phyloP scores from a whole-genome alignment of 352 stramenopile species.

The Pythium graminicola region DNA sequence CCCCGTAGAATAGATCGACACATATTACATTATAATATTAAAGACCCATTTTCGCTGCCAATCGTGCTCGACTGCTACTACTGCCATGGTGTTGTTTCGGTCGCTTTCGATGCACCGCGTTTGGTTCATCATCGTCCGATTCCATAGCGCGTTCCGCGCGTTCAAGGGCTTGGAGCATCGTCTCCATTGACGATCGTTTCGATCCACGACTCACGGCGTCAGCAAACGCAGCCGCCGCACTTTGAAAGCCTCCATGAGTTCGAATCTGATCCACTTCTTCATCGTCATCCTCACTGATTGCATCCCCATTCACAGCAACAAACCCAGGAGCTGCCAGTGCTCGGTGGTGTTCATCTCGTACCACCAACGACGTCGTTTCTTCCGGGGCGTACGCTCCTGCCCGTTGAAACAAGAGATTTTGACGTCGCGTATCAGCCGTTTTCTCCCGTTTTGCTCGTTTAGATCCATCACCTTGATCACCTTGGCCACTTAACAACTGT shows the following conservation, averaged over 20 bases:
- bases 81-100: not conserved
- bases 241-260: not conserved
- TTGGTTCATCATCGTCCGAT: not conserved
- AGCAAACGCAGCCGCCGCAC: not conserved
- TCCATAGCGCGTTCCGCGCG: constrained; percentile 28
- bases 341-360: constrained; percentile 23
- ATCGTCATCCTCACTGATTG: constrained; percentile 19
- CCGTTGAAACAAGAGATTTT: constrained; percentile 38
- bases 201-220: constrained; percentile 5
- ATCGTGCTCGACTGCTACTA: not conserved
- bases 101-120: not conserved
- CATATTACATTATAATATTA: not conserved
- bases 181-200: constrained; percentile 26
- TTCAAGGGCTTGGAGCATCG: constrained; percentile 35
- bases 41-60: constrained; percentile 14
- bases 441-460: constrained; percentile 16
- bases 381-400: constrained; percentile 40
- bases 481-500: too few species aligned
- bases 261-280: constrained; percentile 1
- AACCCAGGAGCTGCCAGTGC: constrained; percentile 41
- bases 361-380: constrained; percentile 42
- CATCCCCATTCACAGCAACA: constrained; percentile 46
- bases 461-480: too few species aligned
- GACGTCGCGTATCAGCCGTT: constrained; percentile 30
- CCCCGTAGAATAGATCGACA: too few species aligned